A percentile compares a stretch with the other conserved stretches of the same genome.
phyloP scores from a whole-genome alignment of 169 alveolate genomes.

The Besnoitia besnoiti region DNA sequence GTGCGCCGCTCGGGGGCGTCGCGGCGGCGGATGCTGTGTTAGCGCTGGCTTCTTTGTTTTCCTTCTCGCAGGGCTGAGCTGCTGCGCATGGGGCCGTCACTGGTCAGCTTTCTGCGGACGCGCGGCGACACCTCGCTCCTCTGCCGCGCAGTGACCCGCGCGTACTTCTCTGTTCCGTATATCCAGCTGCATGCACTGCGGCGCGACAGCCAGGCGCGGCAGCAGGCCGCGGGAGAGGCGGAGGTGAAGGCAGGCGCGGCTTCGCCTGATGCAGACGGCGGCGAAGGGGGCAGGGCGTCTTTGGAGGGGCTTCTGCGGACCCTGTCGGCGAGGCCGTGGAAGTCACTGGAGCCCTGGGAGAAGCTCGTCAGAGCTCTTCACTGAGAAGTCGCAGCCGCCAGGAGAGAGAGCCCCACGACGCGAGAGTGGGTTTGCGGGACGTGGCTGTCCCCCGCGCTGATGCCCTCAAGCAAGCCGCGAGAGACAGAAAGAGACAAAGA shows the following conservation, averaged over 20 bases:
- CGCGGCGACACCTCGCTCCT: neutral
- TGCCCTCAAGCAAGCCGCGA: too few relatives aligned
- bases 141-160: slow-evolving; percentile 28
- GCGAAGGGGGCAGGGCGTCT: neutral
- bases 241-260: neutral
- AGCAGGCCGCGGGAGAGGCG: neutral
- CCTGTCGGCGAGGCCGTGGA: neutral
- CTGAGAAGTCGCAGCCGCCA: too few relatives aligned
- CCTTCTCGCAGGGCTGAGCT: neutral
- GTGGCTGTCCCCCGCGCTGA: too few relatives aligned
- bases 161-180: neutral
- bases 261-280: neutral
- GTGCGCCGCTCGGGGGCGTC: too few relatives aligned
- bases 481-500: too few relatives aligned
- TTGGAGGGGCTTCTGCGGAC: neutral
- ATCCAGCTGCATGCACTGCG: neutral
- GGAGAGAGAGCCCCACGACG: too few relatives aligned
- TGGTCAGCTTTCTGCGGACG: neutral
- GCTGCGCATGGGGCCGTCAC: neutral
- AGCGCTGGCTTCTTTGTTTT: neutral
- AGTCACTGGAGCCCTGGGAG: slow-evolving; percentile 10
- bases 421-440: too few relatives aligned
- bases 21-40: too few relatives aligned
- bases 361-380: neutral
- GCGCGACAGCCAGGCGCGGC: neutral